Conservation (phyloP, 805 yeast species). For the Cyberlindnera euphorbiae region DNA sequence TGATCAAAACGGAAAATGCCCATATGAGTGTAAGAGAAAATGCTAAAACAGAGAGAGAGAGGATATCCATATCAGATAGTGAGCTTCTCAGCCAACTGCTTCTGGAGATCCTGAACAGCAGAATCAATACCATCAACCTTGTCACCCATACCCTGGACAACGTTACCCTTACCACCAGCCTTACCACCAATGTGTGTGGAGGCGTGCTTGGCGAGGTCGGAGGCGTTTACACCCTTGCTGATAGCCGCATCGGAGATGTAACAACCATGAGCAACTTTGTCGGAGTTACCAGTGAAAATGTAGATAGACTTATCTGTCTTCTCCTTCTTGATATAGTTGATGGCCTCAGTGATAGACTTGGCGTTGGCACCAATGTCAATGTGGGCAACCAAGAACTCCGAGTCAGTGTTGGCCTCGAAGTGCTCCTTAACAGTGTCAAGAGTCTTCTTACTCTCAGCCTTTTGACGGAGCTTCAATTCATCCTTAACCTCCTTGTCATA, state of each 20-base stretch:
- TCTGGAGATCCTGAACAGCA: constrained; percentile 70
- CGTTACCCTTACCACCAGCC: constrained; percentile 97
- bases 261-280: constrained; percentile 93
- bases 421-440: constrained; percentile 69
- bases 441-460: constrained; percentile 79
- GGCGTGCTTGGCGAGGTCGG: constrained; percentile 69
- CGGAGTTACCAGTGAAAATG: constrained; percentile 66
- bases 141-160: constrained; percentile 96
- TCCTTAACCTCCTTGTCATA: constrained; percentile 87
- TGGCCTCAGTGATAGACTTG: constrained; percentile 91
- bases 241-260: constrained; percentile 72
- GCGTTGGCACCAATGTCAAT: constrained; percentile 76
- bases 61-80: too few species aligned
- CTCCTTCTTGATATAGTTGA: constrained; percentile 74
- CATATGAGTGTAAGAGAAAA: too few species aligned
- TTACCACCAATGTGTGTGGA: constrained; percentile 83
- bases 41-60: too few species aligned
- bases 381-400: constrained; percentile 61
- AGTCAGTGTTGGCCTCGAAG: constrained; percentile 49
- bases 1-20: too few species aligned
- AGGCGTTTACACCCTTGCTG: constrained; percentile 66
- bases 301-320: constrained; percentile 72
- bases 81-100: constrained; percentile 57
- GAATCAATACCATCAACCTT: constrained; percentile 61
- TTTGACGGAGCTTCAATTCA: constrained; percentile 80